A percentile compares a stretch with the other conserved stretches of the same genome.
Evolutionary conservation across 2,329 filamentous ascomycete species (phyloP).

Genomic region (Pseudogymnoascus sp.): DNA sequence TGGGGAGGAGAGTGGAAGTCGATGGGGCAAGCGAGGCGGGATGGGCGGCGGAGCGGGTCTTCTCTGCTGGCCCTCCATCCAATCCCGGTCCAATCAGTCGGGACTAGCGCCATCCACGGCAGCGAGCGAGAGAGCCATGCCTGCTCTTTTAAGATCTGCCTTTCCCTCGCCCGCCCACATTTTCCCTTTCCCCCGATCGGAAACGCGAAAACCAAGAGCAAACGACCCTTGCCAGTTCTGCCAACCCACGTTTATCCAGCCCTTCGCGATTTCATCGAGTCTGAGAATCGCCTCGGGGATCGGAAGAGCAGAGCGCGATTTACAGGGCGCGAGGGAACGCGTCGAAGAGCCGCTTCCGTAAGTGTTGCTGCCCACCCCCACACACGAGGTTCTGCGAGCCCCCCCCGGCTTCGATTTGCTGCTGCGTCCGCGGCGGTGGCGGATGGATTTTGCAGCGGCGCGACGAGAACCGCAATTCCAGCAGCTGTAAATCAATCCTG

Average conservation of each 20-base stretch:
- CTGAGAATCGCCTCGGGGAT: background rate
- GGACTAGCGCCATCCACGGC: background rate
- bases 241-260: too few relatives aligned
- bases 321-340: background rate
- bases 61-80: background rate
- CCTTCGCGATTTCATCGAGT: background rate
- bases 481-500: background rate
- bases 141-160: constrained; percentile 4
- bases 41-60: background rate
- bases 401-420: background rate
- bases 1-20: background rate
- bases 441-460: background rate
- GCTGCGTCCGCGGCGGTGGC: background rate
- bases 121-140: background rate
- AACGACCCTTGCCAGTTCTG: background rate
- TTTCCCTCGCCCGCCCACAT: constrained; percentile 4
- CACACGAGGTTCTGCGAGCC: background rate
- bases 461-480: background rate
- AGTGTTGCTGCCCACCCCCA: background rate
- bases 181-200: background rate
- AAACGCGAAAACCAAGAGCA: background rate
- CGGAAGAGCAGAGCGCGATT: background rate
- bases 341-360: background rate
- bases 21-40: constrained; percentile 2
- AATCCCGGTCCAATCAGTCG: background rate